phyloP scores from a whole-genome alignment of 192 early-diverging fungal species.

The Podila verticillata region DNA sequence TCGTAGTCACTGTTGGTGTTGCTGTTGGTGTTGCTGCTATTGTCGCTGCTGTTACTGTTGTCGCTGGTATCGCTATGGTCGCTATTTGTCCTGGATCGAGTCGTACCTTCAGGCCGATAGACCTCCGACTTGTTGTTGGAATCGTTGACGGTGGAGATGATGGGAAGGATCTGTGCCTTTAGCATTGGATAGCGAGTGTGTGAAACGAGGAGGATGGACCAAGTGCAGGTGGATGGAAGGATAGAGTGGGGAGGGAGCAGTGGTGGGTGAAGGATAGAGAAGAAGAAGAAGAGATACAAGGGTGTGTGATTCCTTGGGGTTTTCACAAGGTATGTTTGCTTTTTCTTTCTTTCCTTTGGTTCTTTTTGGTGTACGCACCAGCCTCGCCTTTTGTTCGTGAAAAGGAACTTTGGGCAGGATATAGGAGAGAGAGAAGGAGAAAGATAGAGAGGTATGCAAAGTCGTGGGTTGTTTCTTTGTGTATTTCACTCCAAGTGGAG shows the following conservation, averaged over 20 bases:
- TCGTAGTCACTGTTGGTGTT: neutral
- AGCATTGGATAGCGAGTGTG: slow-evolving; percentile 9
- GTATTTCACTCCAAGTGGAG: neutral
- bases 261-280: neutral
- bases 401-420: neutral
- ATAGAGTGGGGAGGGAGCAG: neutral
- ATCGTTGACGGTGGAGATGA: neutral
- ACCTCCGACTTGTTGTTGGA: slow-evolving; percentile 8
- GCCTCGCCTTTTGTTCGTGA: no score
- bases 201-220: neutral
- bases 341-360: neutral
- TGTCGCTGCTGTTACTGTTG: neutral
- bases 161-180: neutral
- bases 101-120: neutral
- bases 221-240: neutral
- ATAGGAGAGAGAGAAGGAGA: neutral
- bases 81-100: neutral
- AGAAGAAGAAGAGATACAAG: neutral
- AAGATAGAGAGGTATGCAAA: neutral
- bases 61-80: neutral
- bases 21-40: neutral
- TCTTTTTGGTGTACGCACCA: no score
- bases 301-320: neutral
- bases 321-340: neutral
- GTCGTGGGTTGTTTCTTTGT: neutral